Percentiles rank a stretch among this genome's conserved stretches.
These are phyloP conservation scores for Dactylellina parvicollis DNA, from an alignment of 2,329 filamentous ascomycete species.

Conservation along the genomic window DNA sequence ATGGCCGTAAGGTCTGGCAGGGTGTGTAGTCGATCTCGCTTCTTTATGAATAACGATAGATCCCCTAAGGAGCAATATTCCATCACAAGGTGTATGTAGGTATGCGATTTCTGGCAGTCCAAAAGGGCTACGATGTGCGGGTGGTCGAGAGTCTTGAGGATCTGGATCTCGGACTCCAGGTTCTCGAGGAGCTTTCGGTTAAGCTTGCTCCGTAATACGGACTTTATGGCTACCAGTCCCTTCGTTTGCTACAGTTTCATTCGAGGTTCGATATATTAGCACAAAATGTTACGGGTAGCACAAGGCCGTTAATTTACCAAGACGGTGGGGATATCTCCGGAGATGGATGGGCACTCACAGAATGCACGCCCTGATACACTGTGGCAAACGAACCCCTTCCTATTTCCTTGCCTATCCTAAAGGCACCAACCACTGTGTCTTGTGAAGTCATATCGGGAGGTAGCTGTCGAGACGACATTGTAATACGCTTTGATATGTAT, in stretches of 20 bases:
- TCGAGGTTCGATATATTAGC: constrained; percentile 21
- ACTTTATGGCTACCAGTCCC: constrained; percentile 92
- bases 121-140: constrained; percentile 97
- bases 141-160: constrained; percentile 90
- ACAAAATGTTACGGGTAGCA: neutral
- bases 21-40: constrained; percentile 78
- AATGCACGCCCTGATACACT: constrained; percentile 87
- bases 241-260: constrained; percentile 71
- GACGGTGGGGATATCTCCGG: constrained; percentile 19
- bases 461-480: constrained; percentile 51
- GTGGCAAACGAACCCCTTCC: constrained; percentile 98
- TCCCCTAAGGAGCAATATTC: constrained; percentile 98
- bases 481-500: neutral
- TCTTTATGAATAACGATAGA: constrained; percentile 94
- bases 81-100: constrained; percentile 96
- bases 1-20: constrained; percentile 87
- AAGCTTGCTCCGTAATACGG: constrained; percentile 86
- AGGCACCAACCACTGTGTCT: constrained; percentile 61
- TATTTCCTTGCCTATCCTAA: constrained; percentile 85
- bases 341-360: constrained; percentile 68
- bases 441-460: constrained; percentile 50
- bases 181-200: constrained; percentile 98
- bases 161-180: constrained; percentile 92
- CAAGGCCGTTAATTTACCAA: constrained; percentile 29
- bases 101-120: constrained; percentile 86